Evolutionary conservation across 768 basidiomycete species (phyloP).

Genomic region (Calocybe cyanea): DNA sequence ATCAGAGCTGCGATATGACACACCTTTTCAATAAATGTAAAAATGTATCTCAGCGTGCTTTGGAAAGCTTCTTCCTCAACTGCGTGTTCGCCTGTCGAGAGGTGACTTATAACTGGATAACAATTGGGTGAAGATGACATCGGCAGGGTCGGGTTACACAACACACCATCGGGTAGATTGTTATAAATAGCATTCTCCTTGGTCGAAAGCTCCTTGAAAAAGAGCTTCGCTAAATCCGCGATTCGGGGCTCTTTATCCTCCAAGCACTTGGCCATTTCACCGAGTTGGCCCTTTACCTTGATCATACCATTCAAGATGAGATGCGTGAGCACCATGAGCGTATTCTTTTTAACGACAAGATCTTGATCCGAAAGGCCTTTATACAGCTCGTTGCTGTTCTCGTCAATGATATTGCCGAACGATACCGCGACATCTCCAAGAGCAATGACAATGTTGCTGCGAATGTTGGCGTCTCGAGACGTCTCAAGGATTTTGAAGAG

Average conservation of each 20-base stretch:
- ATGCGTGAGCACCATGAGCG: conserved; percentile 96
- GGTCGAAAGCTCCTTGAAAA: conserved; percentile 93
- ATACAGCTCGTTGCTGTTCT: conserved; percentile 95
- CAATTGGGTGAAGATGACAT: conserved; percentile 6
- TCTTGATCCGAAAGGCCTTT: conserved; percentile 87
- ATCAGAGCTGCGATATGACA: conserved; percentile 10
- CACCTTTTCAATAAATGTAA: conserved; percentile 95
- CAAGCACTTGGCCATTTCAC: conserved; percentile 99
- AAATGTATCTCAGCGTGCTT: conserved; percentile 91
- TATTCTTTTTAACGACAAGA: conserved; percentile 96
- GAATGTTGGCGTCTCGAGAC: conserved; percentile 83
- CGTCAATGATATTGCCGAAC: conserved; percentile 96
- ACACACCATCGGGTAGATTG: conserved; percentile 89
- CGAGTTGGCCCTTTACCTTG: conserved; percentile 98
- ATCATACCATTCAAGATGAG: conserved; percentile 98
- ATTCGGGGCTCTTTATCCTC: conserved; percentile 88
- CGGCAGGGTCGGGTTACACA: neutral
- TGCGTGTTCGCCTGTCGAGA: conserved; percentile 86
- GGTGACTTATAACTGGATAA: conserved; percentile 84
- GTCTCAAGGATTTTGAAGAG: conserved; percentile 94
- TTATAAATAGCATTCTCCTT: conserved; percentile 99
- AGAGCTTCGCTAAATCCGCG: conserved; percentile 92
- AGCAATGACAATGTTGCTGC: conserved; percentile 96
- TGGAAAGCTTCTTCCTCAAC: conserved; percentile 93
- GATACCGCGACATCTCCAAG: conserved; percentile 97